These are phyloP conservation scores for Ustilago vetiveriae DNA, from an alignment of 1,284 basidiomycete species.

Conservation along the genomic window DNA sequence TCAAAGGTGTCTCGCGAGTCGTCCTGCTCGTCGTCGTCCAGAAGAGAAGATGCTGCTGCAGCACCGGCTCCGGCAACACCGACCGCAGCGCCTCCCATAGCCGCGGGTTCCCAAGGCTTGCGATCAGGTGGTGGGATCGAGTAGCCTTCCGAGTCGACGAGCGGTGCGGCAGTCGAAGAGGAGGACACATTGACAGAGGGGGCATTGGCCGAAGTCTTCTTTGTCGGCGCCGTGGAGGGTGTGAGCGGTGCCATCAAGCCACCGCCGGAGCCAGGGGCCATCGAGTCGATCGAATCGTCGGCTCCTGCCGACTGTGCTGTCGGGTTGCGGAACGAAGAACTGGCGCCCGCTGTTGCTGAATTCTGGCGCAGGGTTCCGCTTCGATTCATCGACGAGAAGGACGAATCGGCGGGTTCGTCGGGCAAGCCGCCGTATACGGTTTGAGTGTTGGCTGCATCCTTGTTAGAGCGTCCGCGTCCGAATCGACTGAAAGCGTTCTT, in stretches of 20 bases:
- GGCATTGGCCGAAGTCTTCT: constrained; percentile 16
- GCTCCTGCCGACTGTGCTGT: constrained; percentile 13
- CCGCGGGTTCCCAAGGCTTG: constrained; percentile 68
- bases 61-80: constrained; percentile 4
- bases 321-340: constrained; percentile 22
- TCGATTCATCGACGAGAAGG: constrained; percentile 32
- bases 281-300: constrained; percentile 46
- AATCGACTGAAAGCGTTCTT: constrained; percentile 57
- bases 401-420: constrained; percentile 38
- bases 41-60: constrained; percentile 42
- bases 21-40: constrained; percentile 64
- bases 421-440: constrained; percentile 50
- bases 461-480: constrained; percentile 48
- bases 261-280: constrained; percentile 19
- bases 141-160: constrained; percentile 71
- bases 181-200: constrained; percentile 4
- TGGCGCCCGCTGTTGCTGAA: constrained; percentile 9
- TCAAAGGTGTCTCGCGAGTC: constrained; percentile 35
- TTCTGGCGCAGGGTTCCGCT: constrained; percentile 39
- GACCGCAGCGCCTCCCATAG: constrained; percentile 1
- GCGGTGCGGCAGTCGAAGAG: constrained; percentile 26
- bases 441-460: constrained; percentile 40
- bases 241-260: constrained; percentile 57
- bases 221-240: constrained; percentile 23
- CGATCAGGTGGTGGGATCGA: constrained; percentile 71